phyloP scores from a whole-genome alignment of 148 eudicot species.

The Selenicereus undatus region DNA sequence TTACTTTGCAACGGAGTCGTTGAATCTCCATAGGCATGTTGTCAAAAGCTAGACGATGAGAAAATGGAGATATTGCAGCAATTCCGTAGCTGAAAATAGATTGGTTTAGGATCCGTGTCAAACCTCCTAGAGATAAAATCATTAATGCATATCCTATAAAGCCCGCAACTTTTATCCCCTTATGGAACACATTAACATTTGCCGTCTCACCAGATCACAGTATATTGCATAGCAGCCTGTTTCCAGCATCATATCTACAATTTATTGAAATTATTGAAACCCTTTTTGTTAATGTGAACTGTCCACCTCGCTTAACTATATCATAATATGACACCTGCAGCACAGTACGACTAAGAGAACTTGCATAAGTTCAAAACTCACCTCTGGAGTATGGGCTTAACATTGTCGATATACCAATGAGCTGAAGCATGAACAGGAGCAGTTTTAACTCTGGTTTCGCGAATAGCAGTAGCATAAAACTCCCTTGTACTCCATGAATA shows the following conservation, averaged over 20 bases:
- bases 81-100: conserved; percentile 68
- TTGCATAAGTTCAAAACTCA: conserved; percentile 23
- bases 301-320: too few species aligned
- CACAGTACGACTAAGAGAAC: too few species aligned
- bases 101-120: not conserved
- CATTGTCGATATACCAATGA: conserved; percentile 86
- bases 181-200: too few species aligned
- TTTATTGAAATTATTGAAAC: too few species aligned
- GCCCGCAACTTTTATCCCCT: too few species aligned
- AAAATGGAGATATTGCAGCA: conserved; percentile 95
- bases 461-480: conserved; percentile 80
- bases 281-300: too few species aligned
- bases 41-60: conserved; percentile 91
- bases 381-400: conserved; percentile 75
- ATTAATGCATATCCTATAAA: too few species aligned
- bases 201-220: too few species aligned
- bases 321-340: too few species aligned
- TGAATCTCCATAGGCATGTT: conserved; percentile 82
- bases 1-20: conserved; percentile 88
- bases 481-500: conserved; percentile 93
- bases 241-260: too few species aligned
- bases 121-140: not conserved
- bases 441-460: conserved; percentile 79
- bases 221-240: too few species aligned
- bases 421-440: conserved; percentile 99